Conservation (phyloP, 2,329 filamentous ascomycete genomes). For the Aureobasidium pullulans region DNA sequence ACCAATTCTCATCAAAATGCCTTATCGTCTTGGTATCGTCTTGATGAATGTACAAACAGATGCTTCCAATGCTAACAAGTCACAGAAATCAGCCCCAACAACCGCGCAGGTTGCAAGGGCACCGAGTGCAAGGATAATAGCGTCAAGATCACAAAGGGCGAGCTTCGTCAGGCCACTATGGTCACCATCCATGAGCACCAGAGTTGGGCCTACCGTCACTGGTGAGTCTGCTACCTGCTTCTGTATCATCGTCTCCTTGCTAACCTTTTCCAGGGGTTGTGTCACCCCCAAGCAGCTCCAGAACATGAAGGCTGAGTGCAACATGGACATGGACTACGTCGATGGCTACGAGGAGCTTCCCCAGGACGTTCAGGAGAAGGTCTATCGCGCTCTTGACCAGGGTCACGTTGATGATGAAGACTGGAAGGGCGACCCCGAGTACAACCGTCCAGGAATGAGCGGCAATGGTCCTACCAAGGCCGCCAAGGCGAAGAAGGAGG, state of each 20-base stretch:
- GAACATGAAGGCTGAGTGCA: conserved; percentile 55
- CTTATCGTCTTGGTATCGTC: conserved; percentile 1
- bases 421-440: conserved; percentile 74
- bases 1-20: neutral
- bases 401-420: conserved; percentile 80
- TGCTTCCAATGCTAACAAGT: neutral
- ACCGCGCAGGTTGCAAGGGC: conserved; percentile 68
- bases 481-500: conserved; percentile 23
- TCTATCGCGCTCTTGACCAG: conserved; percentile 62
- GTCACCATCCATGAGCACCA: conserved; percentile 55
- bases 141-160: conserved; percentile 70
- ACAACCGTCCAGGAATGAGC: conserved; percentile 59
- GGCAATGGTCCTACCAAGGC: conserved; percentile 49
- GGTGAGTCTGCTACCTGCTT: conserved; percentile 48
- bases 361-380: conserved; percentile 62
- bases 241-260: neutral
- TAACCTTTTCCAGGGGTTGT: conserved; percentile 63
- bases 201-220: conserved; percentile 75
- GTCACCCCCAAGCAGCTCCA: conserved; percentile 67
- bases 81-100: conserved; percentile 62
- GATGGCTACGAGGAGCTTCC: conserved; percentile 77
- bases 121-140: conserved; percentile 62
- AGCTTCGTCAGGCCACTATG: conserved; percentile 69
- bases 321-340: conserved; percentile 56
- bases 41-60: neutral